Percentiles rank a stretch among this genome's conserved stretches.
These are phyloP conservation scores for Teratosphaeria zuluensis DNA, from an alignment of 2,329 filamentous ascomycete genomes.

Conservation along the genomic window DNA sequence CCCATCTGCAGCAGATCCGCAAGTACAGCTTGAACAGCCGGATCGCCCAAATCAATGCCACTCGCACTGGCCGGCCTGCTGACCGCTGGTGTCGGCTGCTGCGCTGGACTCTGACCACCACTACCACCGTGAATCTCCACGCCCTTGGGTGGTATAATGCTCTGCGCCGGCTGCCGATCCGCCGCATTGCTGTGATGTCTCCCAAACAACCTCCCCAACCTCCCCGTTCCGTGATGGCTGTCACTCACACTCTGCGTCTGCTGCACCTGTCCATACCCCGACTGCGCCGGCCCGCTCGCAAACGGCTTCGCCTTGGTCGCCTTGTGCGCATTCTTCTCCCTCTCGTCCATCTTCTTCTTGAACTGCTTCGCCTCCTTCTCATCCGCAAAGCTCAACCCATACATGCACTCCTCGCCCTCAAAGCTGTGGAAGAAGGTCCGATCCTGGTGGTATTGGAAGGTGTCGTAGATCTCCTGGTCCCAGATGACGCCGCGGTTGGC, in stretches of 20 bases:
- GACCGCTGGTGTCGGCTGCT: slow-evolving; percentile 24
- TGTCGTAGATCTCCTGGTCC: slow-evolving; percentile 97
- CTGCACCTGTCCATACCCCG: slow-evolving; percentile 7
- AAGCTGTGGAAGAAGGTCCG: slow-evolving; percentile 97
- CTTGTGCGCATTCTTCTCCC: slow-evolving; percentile 92
- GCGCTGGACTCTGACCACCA: slow-evolving; percentile 18
- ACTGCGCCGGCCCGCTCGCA: slow-evolving; percentile 16
- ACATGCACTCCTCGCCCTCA: slow-evolving; percentile 85
- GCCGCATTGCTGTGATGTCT: slow-evolving; percentile 15
- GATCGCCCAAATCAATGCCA: slow-evolving; percentile 51
- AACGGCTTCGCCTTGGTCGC: slow-evolving; percentile 48
- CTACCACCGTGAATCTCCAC: slow-evolving; percentile 20
- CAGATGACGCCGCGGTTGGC: slow-evolving; percentile 78
- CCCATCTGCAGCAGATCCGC: slow-evolving; percentile 55
- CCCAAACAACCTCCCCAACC: slow-evolving; percentile 17
- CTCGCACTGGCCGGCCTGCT: slow-evolving; percentile 27
- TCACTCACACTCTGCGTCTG: slow-evolving; percentile 7
- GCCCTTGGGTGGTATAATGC: slow-evolving; percentile 41
- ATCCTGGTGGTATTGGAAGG: slow-evolving; percentile 91
- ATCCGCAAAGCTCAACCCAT: slow-evolving; percentile 83
- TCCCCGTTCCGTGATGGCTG: slow-evolving; percentile 5
- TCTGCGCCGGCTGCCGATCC: slow-evolving; percentile 32
- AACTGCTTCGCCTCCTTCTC: slow-evolving; percentile 97
- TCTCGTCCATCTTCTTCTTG: slow-evolving; percentile 92
- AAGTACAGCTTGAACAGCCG: slow-evolving; percentile 51